These are phyloP conservation scores for Scheffersomyces lignicola DNA, from an alignment of 1,139 yeast genomes.

Conservation along the genomic window DNA sequence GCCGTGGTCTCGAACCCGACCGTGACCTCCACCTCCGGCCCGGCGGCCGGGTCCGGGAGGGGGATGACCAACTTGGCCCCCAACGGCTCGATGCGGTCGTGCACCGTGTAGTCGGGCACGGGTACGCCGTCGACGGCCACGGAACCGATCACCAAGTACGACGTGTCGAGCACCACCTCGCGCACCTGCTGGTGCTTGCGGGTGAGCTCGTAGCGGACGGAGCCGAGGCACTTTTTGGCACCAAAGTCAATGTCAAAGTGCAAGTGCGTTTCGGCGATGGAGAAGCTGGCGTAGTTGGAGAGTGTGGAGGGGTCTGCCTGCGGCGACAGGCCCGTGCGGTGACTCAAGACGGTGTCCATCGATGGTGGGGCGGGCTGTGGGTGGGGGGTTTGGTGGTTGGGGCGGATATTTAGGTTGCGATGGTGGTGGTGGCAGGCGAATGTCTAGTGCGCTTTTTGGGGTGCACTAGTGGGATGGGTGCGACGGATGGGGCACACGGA, in stretches of 20 bases:
- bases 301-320: constrained; percentile 49
- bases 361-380: too few species aligned
- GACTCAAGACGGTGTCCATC: constrained; percentile 12
- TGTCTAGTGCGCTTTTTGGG: background rate
- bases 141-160: constrained; percentile 53
- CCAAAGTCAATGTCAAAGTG: constrained; percentile 59
- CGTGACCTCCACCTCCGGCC: constrained; percentile 24
- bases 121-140: constrained; percentile 45
- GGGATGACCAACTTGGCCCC: constrained; percentile 50
- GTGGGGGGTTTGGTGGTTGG: too few species aligned
- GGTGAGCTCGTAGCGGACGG: constrained; percentile 49
- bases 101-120: constrained; percentile 34
- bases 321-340: constrained; percentile 48
- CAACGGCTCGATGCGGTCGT: constrained; percentile 56
- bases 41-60: background rate
- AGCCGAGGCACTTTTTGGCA: constrained; percentile 51
- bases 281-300: constrained; percentile 37
- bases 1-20: constrained; percentile 67
- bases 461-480: background rate
- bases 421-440: background rate
- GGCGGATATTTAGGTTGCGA: too few species aligned
- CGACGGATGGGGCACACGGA: too few species aligned
- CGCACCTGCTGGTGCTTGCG: constrained; percentile 14
- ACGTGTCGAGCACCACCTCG: constrained; percentile 59
- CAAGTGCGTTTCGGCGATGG: constrained; percentile 47